These are phyloP conservation scores for Chytridiales sp. DNA, from an alignment of 371 early-diverging fungal genomes.

Conservation along the genomic window DNA sequence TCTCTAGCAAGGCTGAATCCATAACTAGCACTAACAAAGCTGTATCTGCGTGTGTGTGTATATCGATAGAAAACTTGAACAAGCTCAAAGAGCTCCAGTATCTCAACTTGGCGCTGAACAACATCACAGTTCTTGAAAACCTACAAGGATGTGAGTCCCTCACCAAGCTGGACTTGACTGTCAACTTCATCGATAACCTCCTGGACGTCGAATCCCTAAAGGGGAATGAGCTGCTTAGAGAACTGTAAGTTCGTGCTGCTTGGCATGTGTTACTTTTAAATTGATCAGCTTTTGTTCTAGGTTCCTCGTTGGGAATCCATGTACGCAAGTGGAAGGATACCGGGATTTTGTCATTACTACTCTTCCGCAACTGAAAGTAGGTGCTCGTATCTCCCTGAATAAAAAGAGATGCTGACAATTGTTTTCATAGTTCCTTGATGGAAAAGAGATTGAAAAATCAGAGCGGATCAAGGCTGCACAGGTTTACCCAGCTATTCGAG, in stretches of 20 bases:
- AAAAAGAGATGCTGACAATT: background rate
- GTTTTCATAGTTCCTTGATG: slow-evolving; percentile 41
- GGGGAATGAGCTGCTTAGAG: slow-evolving; percentile 37
- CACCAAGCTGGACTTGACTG: slow-evolving; percentile 53
- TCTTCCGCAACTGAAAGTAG: slow-evolving; percentile 49
- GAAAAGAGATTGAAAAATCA: slow-evolving; percentile 46
- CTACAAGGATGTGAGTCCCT: slow-evolving; percentile 53
- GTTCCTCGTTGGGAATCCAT: slow-evolving; percentile 54
- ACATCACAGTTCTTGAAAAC: slow-evolving; percentile 49
- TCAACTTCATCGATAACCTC: slow-evolving; percentile 54
- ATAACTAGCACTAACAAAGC: background rate
- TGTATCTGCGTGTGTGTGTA: background rate
- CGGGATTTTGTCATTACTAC: slow-evolving; percentile 46
- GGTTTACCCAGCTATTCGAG: slow-evolving; percentile 31
- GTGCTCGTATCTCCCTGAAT: background rate
- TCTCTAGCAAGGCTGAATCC: background rate
- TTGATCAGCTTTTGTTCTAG: slow-evolving; percentile 9
- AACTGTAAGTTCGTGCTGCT: slow-evolving; percentile 39
- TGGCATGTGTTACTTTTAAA: background rate
- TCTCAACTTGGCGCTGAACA: slow-evolving; percentile 56
- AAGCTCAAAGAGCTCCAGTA: slow-evolving; percentile 54
- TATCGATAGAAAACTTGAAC: slow-evolving; percentile 43
- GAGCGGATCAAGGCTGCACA: slow-evolving; percentile 51
- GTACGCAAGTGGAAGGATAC: slow-evolving; percentile 44
- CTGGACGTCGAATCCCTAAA: slow-evolving; percentile 41